Evolutionary conservation across 139 green algal species (phyloP), one percentile per base, ranked within the genome.

Genomic region (Picochlorum sp.): DNA sequence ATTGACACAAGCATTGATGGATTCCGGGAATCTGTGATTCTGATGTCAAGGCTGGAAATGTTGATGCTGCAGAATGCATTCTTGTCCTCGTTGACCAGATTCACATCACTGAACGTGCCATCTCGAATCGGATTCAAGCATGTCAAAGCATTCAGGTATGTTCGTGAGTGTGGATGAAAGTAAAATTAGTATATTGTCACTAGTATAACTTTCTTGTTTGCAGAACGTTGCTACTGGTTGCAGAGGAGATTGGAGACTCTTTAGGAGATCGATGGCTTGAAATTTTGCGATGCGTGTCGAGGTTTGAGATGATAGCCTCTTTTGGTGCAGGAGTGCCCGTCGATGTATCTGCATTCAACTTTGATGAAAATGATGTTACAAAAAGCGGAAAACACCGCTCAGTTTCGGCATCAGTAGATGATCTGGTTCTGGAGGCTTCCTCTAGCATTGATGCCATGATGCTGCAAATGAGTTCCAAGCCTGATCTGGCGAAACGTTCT

Each of bases 221-320:
- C 47, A 89, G 79, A 63, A 63, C 68, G 13, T 66, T 97, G 71
- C 81, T 97, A 65, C 58, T 74, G 9, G 82, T 90, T 34, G 83
- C 83, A 11, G 75, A 89, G 49, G 71, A 78, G 14, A 78, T 88
- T 4, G 88, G 89, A 20, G 83, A 95, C 67, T 60, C 83, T 59
- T 73, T 96, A 67, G 67, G 74, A 20, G 86, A 90, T 50, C 56
- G 62, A 49, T 98, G 92, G 92, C 73, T 81, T 16, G 86, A 97
- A 63, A 76, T 97, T 56, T 77, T 98, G 55, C 83, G 85, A 59
- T 97, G 89, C 71, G 85, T 97, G 54, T 94, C 82, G 18, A 83
- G 90, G 20, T 97, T 90, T 76, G 92, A 97, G 73, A 82, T 96
- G 67, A 78, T 98, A 69, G 77, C 89, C 78, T 83, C 94, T 74